A percentile compares a stretch with the other conserved stretches of the same genome.
These are phyloP conservation scores for Novymonas esmeraldas DNA, from an alignment of 208 protist species.

Conservation along the genomic window DNA sequence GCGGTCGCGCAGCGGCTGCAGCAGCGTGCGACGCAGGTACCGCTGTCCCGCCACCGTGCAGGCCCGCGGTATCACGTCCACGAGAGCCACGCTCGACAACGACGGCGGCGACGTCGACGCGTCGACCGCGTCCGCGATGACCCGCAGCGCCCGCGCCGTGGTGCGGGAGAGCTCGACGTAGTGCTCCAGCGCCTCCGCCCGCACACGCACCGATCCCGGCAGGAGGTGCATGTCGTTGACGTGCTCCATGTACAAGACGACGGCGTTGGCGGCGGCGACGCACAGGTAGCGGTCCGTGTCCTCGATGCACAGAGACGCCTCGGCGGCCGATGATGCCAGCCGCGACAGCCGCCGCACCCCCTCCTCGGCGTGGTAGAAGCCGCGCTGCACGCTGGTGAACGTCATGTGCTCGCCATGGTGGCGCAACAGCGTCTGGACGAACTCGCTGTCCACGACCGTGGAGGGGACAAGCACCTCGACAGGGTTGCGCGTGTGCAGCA, in stretches of 20 bases:
- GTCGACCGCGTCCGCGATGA: constrained; percentile 36
- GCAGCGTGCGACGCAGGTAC: constrained; percentile 65
- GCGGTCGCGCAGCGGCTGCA: constrained; percentile 77
- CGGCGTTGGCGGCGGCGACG: constrained; percentile 74
- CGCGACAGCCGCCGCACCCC: constrained; percentile 60
- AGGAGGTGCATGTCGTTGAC: constrained; percentile 73
- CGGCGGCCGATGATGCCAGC: constrained; percentile 54
- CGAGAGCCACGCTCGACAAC: constrained; percentile 39
- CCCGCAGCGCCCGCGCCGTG: constrained; percentile 64
- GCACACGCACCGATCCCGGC: constrained; percentile 67
- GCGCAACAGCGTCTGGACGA: constrained; percentile 63
- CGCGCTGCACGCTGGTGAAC: constrained; percentile 76
- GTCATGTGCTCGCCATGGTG: constrained; percentile 61
- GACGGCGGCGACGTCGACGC: neutral
- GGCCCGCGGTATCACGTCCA: constrained; percentile 64
- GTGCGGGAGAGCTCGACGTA: constrained; percentile 67
- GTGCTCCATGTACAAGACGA: constrained; percentile 76
- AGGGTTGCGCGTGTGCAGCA: constrained; percentile 71
- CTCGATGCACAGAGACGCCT: constrained; percentile 37
- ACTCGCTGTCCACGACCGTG: constrained; percentile 51
- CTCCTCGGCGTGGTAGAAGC: constrained; percentile 68
- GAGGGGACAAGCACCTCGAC: constrained; percentile 77
- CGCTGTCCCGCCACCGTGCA: constrained; percentile 77
- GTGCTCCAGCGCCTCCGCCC: constrained; percentile 68
- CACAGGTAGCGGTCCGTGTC: constrained; percentile 84